Base-by-base conservation (phyloP, 108 stramenopile genomes). In the Seminavis robusta region DNA sequence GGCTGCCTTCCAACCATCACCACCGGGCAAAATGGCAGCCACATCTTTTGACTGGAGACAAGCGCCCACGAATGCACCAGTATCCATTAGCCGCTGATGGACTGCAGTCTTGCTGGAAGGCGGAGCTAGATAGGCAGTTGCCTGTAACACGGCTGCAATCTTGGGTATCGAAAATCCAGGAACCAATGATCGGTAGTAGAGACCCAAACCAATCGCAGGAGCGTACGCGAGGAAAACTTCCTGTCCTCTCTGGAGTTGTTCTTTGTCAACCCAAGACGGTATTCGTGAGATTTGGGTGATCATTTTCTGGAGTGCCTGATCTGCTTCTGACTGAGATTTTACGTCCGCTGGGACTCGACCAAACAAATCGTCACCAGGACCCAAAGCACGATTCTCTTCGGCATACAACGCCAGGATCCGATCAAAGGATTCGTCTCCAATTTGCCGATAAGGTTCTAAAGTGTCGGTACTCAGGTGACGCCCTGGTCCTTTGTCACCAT, bases 121-220 rank as follows among this genome's bases (percentile, higher is more conserved):
- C 11, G 90, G 84, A 3, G 83, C 66, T 17, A 92, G 55, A 53
- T 92, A 92, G 20, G 76, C 57, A 0, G 90, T 88, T 0, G 77
- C 32, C 33, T 59, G 61, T 16, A 92, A 53, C 9, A 88, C 90
- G 21, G 71, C 73, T 0, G 82, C 81, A 55, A 92, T 86, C 26
- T 79, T 79, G 1, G 90, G 84, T 34, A 88, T 83, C 1, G 71
- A 68, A 67, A 92, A 92, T 19, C 90, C 90, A 9, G 86, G 76
- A 1, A 88, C 77, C 42, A 92, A 46, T 2, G 65, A 67, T 19
- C 84, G 65, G 49, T 88, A 88, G 63, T 79, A 88, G 16, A 92
- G 68, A 0, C 77, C 66, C 33, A 79, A 53, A 19, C 64, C 67
- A 1, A 77, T 72, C 8, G 66, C 82, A 4, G 82, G 77, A 1